Evolutionary conservation across 805 yeast genomes (phyloP), one percentile per base, ranked within the genome.

Genomic region (Torulaspora maleeae): DNA sequence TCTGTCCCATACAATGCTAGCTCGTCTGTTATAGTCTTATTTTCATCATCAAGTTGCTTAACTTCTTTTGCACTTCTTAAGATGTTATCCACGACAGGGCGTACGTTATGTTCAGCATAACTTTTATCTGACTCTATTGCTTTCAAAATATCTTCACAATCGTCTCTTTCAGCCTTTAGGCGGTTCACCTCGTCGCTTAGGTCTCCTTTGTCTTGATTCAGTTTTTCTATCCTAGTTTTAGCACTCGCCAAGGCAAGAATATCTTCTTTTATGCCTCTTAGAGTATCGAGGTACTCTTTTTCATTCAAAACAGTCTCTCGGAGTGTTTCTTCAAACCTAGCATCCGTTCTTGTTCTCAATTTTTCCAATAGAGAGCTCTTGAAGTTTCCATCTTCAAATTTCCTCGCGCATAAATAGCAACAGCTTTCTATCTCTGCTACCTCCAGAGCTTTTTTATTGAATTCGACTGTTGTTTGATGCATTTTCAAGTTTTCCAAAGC

Each of bases 341-440:
- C 63, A 45, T 64, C 64, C 1, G 66, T 60, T 32, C 64, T 61
- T 2, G 62, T 49, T 38, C 58, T 55, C 40, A 70, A 40, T 20
- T 61, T 70, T 4, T 50, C 30, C 10, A 70, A 44, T 12, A 70
- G 53, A 1, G 47, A 45, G 11, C 57, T 48, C 5, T 58, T 58
- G 1, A 54, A 48, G 2, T 58, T 63, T 1, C 58, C 56, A 8
- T 68, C 69, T 12, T 75, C 76, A 64, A 89, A 85, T 10, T 74
- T 70, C 41, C 95, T 72, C 15, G 77, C 76, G 63, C 98, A 91
- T 36, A 90, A 67, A 35, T 82, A 67, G 63, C 97, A 91, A 38
- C 77, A 71, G 9, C 80, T 73, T 7, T 75, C 72, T 3, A 60
- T 56, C 22, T 77, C 66, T 0, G 95, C 93, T 33, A 76, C 63